Base-by-base conservation (phyloP, 305 asterid genomes). In the Fraxinus platypoda region DNA sequence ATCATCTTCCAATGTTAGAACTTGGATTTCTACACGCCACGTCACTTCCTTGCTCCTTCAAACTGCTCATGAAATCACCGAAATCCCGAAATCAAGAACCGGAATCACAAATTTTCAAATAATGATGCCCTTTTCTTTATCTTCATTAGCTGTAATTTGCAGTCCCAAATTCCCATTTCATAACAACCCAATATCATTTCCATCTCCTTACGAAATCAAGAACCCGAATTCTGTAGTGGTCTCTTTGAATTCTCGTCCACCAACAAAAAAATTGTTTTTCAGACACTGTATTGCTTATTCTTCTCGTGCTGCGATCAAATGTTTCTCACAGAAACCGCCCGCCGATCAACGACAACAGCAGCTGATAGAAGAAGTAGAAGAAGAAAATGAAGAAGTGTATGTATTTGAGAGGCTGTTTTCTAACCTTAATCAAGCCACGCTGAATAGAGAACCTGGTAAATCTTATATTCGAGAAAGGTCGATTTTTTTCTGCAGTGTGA, bases 361-460 rank as follows among this genome's bases (percentile, higher is more conserved):
- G 86, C n/a, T 74, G 89, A 77, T 76, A 78, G 90, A 81, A 88
- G 68, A 79, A 79, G 83, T 19, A 31, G 85, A 87, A 78, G 87
- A 80, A 17, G 91, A 86, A 77, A 88, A 79, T n/a, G 83, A 82
- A 74, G 87, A 88, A 84, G 89, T 80, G 28, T 83, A 75, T 85
- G 88, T 85, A 21, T 91, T 90, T 76, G 97, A 91, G 90, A 89
- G 98, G 83, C 93, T 93, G 35, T 95, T 94, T 84, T 95, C 98
- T 73, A 95, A 94, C 86, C 97, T 95, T 78, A 94, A 92, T 83
- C 95, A 89, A 88, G 89, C 93, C 81, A 92, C 95, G 78, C 57
- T 95, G 66, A 91, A 87, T 82, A 91, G 98, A 84, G 98, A 95
- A 77, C 93, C 98, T 62, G 98, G 98, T 95, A 90, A 3, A 21